phyloP scores from a whole-genome alignment of 805 yeast genomes.

The Wickerhamiella sergipiensis region DNA sequence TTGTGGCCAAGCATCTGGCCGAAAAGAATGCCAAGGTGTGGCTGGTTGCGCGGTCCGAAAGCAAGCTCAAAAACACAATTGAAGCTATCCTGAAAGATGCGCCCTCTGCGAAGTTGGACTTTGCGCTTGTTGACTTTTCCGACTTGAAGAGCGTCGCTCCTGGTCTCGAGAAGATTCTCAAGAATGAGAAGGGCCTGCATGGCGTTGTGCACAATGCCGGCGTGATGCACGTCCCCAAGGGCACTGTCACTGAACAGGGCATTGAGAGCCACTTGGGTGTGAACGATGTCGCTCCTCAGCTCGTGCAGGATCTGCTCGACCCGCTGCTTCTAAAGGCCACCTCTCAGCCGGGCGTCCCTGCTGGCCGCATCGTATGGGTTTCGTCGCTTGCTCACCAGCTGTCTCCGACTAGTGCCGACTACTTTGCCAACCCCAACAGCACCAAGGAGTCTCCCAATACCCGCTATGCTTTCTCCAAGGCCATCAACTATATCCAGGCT shows the following conservation, averaged over 20 bases:
- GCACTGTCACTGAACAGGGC: conserved; percentile 30
- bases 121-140: conserved; percentile 12
- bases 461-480: conserved; percentile 33
- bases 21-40: conserved; percentile 24
- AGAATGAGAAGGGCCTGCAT: conserved; percentile 6
- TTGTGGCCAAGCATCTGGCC: conserved; percentile 6
- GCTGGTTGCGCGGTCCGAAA: conserved; percentile 26
- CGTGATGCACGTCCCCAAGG: conserved; percentile 22
- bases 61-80: conserved; percentile 23
- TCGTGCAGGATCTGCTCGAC: conserved; percentile 27
- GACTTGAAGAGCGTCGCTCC: conserved; percentile 18
- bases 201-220: conserved; percentile 21
- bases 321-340: conserved; percentile 28
- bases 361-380: conserved; percentile 34
- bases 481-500: conserved; percentile 28
- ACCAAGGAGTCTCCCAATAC: conserved; percentile 5
- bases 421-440: conserved; percentile 25
- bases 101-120: conserved; percentile 15
- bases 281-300: conserved; percentile 34
- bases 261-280: conserved; percentile 35
- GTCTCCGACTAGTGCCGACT: conserved; percentile 24
- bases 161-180: conserved; percentile 10
- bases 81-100: conserved; percentile 19
- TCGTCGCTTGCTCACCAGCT: conserved; percentile 28
- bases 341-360: conserved; percentile 11